Base-by-base conservation (phyloP, 2,329 filamentous ascomycete genomes). In the Alternaria sp. region DNA sequence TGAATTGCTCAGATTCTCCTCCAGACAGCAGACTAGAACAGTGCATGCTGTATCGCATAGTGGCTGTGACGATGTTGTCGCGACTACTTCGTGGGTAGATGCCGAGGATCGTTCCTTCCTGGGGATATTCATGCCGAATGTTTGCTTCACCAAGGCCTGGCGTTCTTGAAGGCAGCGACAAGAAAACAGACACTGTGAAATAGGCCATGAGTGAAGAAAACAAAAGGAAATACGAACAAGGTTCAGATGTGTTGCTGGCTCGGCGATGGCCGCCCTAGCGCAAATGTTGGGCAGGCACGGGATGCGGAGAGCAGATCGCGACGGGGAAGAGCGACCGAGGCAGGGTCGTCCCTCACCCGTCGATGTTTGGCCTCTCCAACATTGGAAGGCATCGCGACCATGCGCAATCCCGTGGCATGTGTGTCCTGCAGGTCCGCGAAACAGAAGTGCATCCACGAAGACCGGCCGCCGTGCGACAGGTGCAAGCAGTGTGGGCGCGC, bases 391-490 rank as follows among this genome's bases (percentile, higher is more conserved):
- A 44, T 56, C 55, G 51, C 51, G 36, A 57, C 59, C 19, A 81
- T 81, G 79, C 70, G 79, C 61, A 81, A 81, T 61, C 79, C 79
- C 19, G 75, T 81, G 23, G 79, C 79, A 12, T 81, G 79, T 53
- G 71, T 79, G 19, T 73, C 78, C 44, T 81, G 79, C 55, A 73
- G 79, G 44, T 77, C 72, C 63, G 78, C 78, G 12, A 81, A 81
- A 70, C 79, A 80, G 62, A 75, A 76, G 65, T 80, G 79, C 70
- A 75, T 80, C 58, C 79, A 81, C 69, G 71, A 79, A 57, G 77
- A 80, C 67, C 68, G 68, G 36, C 77, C 79, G 57, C 78, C 79
- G 8, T 81, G 79, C 67, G 77, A 80, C 43, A 73, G 79, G 15
- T 81, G 79, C 73, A 76, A 74, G 64, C 69, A 73, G 21, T 66